Base-by-base conservation (phyloP, 2,329 filamentous ascomycete species). In the Fusarium circinatum region DNA sequence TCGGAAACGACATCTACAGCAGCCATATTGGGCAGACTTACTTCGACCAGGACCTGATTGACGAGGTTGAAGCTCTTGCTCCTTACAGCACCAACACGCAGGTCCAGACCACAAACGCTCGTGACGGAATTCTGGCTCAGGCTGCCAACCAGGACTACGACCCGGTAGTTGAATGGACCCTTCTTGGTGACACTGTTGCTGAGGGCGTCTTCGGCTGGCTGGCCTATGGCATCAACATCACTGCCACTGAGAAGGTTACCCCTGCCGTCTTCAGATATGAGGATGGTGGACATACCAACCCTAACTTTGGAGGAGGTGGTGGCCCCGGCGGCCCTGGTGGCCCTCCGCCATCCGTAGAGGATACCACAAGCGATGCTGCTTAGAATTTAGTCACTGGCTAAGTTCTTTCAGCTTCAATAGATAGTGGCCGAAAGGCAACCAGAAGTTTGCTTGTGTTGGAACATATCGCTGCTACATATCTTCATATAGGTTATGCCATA, bases 11-110 rank as follows among this genome's bases (percentile, higher is more conserved):
- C 5, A 79, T 78, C 47, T 80, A 80, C 45, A 85, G 89, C 59
- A 86, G 88, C 13, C 89, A 92, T 79, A 86, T 91, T 47, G 89
- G 90, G 22, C 90, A 92, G 79, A 80, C 90, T 59, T 92, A 90
- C 83, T 89, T 90, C 76, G 89, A 91, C 79, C 87, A 91, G 76
- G 83, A 85, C 67, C 85, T 92, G 45, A 85, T 90, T 63, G 67
- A 80, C 6, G 76, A 82, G 17, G 88, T 91, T 55, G 87, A 90
- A 68, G 75, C 79, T 20, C 81, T 82, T 2, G 75, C 80, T 2
- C 89, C 89, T 1, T 89, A 89, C 79, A 79, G 71, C 47, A 78
- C 77, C 60, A 89, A 88, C 78, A 83, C 79, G 0, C 84, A 86
- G 74, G 66, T 75, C 0, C 65, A 87, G 12, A 66, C 17, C 1